phyloP scores from a whole-genome alignment of 2,329 filamentous ascomycete species.

The Phoma sp. region DNA sequence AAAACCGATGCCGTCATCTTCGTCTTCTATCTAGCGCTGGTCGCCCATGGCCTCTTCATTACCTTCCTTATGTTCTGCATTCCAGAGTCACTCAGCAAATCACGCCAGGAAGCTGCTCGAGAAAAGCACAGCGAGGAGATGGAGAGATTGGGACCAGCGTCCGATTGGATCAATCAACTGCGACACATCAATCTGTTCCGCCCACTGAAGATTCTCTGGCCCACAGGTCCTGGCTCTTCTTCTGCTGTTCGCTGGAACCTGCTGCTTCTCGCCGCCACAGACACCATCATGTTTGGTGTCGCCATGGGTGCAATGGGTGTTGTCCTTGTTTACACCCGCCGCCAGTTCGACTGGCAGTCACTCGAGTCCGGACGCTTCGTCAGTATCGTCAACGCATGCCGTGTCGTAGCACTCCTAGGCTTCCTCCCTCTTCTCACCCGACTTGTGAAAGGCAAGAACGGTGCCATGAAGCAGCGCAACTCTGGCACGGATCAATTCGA shows the following conservation, averaged over 20 bases:
- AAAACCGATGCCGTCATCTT: constrained; percentile 75
- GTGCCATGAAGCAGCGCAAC: constrained; percentile 48
- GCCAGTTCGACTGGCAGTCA: constrained; percentile 81
- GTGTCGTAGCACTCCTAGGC: constrained; percentile 76
- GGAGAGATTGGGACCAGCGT: constrained; percentile 42
- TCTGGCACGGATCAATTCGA: constrained; percentile 79
- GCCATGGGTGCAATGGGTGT: constrained; percentile 83
- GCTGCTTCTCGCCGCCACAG: constrained; percentile 78
- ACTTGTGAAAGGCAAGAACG: constrained; percentile 67
- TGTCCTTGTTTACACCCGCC: constrained; percentile 81
- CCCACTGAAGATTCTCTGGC: constrained; percentile 79
- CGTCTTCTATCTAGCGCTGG: constrained; percentile 84
- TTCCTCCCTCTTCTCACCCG: constrained; percentile 80
- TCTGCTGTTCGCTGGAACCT: constrained; percentile 76
- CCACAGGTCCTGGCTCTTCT: constrained; percentile 68
- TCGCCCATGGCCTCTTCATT: constrained; percentile 76
- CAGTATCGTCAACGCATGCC: constrained; percentile 76
- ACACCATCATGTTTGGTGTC: constrained; percentile 81
- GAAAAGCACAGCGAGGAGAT: constrained; percentile 65
- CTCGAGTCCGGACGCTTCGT: constrained; percentile 82
- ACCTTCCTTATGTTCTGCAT: constrained; percentile 72
- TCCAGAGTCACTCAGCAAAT: constrained; percentile 83
- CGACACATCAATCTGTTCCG: constrained; percentile 70
- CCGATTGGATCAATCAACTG: constrained; percentile 54
- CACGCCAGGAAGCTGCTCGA: constrained; percentile 72